Evolutionary conservation across 75 land plant species (phyloP).

Genomic region (Adiantum capillusveneris): DNA sequence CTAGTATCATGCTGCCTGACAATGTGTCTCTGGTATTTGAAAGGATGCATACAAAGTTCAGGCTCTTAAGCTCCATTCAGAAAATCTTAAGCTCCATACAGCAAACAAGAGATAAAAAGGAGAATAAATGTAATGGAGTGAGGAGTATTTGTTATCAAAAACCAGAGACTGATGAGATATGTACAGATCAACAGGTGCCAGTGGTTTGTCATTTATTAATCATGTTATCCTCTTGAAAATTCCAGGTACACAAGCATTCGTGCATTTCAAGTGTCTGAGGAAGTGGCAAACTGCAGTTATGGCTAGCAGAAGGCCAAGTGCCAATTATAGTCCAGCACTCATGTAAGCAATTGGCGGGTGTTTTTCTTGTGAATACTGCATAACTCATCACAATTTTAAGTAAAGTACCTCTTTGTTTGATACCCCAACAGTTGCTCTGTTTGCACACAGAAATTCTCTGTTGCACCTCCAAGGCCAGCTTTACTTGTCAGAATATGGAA

Average conservation of each 20-base stretch:
- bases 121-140: neutral
- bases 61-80: too few relatives aligned
- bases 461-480: conserved; percentile 28
- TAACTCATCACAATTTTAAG: too few relatives aligned
- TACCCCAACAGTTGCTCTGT: conserved; percentile 30
- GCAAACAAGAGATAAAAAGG: neutral
- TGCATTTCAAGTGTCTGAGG: conserved; percentile 31
- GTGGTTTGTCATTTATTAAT: neutral
- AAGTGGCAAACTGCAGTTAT: conserved; percentile 30
- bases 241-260: conserved; percentile 34
- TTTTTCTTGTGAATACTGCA: too few relatives aligned
- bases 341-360: conserved; percentile 18
- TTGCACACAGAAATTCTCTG: conserved; percentile 26
- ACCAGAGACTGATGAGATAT: too few relatives aligned
- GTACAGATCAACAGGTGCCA: too few relatives aligned
- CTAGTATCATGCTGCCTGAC: too few relatives aligned
- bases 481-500: conserved; percentile 20
- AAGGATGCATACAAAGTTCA: too few relatives aligned
- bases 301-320: conserved; percentile 23
- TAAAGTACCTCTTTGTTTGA: neutral
- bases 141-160: neutral
- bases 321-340: conserved; percentile 24
- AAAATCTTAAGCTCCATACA: too few relatives aligned
- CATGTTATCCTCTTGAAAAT: neutral
- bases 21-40: too few relatives aligned